phyloP scores from a whole-genome alignment of 1,284 basidiomycete species.

The Cystobasidium pallidum region DNA sequence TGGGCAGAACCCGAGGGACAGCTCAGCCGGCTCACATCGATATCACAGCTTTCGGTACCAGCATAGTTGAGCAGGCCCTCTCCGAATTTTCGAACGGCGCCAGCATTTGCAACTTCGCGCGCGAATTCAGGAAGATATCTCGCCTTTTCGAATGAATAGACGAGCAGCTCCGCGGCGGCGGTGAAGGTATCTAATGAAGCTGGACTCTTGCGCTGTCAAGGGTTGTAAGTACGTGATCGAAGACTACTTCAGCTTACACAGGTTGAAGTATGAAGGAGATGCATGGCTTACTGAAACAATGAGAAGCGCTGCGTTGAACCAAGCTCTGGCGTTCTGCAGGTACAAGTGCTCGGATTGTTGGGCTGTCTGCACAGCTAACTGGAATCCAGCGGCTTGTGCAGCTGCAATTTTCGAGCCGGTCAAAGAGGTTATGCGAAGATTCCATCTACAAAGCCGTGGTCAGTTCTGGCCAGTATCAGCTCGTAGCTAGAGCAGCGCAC shows the following conservation, averaged over 20 bases:
- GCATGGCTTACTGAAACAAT: conserved; percentile 19
- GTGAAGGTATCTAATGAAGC: conserved; percentile 4
- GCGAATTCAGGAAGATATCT: conserved; percentile 29
- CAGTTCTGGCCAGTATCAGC: background rate
- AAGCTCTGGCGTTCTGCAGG: conserved; percentile 31
- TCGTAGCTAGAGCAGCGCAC: background rate
- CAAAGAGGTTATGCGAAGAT: conserved; percentile 36
- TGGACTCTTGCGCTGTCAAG: conserved; percentile 26
- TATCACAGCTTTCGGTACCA: conserved; percentile 28
- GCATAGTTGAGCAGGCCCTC: conserved; percentile 31
- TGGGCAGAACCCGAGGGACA: too few species aligned
- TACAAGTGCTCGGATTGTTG: conserved; percentile 34
- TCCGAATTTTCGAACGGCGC: conserved; percentile 38
- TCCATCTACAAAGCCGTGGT: conserved; percentile 27
- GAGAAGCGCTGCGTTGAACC: conserved; percentile 33
- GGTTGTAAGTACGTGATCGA: conserved; percentile 3
- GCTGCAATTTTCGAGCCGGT: conserved; percentile 34
- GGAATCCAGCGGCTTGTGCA: conserved; percentile 34
- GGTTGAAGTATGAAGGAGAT: too few species aligned
- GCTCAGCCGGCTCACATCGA: conserved; percentile 1
- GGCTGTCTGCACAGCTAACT: conserved; percentile 26
- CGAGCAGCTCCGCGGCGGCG: conserved; percentile 15
- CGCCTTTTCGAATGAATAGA: conserved; percentile 33
- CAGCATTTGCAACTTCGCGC: conserved; percentile 43
- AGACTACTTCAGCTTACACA: background rate